phyloP scores from a whole-genome alignment of 768 basidiomycete genomes.

The Ramaria sp. region DNA sequence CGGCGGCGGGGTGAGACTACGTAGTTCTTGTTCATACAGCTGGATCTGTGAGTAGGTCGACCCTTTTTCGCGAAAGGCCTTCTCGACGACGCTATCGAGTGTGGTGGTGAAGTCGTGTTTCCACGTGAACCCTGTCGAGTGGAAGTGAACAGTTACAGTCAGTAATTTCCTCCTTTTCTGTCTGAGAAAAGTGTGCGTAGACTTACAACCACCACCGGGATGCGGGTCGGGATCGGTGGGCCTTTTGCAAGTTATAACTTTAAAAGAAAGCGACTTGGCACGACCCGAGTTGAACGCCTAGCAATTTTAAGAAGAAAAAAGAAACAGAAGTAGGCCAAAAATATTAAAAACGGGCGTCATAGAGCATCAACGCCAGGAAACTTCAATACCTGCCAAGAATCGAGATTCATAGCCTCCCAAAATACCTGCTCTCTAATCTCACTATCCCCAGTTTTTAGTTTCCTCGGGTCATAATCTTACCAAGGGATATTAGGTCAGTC shows the following conservation, averaged over 20 bases:
- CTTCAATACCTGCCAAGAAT: constrained; percentile 7
- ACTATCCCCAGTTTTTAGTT: not conserved
- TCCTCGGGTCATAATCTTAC: constrained; percentile 6
- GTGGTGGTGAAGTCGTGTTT: constrained; percentile 3
- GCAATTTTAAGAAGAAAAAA: too few species aligned
- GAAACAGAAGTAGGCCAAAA: too few species aligned
- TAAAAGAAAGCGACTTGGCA: constrained; percentile 3
- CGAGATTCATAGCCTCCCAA: constrained; percentile 9
- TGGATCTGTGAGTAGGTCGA: constrained; percentile 3
- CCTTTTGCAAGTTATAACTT: constrained; percentile 6
- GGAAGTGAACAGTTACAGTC: too few species aligned
- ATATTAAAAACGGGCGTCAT: not conserved
- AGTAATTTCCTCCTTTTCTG: not conserved
- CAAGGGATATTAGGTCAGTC: not conserved
- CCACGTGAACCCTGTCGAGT: constrained; percentile 2
- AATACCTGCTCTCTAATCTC: constrained; percentile 5
- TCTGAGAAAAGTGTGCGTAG: not conserved
- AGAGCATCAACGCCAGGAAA: not conserved
- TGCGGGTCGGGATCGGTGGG: not conserved
- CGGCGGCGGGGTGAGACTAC: not conserved
- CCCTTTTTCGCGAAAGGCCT: constrained; percentile 4
- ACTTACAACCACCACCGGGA: constrained; percentile 6
- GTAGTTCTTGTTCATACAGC: not conserved
- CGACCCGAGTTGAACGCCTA: constrained; percentile 10
- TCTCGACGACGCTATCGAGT: not conserved